These are phyloP conservation scores for Bruguiera parviflora DNA, from an alignment of 345 rosid genomes.

Conservation along the genomic window DNA sequence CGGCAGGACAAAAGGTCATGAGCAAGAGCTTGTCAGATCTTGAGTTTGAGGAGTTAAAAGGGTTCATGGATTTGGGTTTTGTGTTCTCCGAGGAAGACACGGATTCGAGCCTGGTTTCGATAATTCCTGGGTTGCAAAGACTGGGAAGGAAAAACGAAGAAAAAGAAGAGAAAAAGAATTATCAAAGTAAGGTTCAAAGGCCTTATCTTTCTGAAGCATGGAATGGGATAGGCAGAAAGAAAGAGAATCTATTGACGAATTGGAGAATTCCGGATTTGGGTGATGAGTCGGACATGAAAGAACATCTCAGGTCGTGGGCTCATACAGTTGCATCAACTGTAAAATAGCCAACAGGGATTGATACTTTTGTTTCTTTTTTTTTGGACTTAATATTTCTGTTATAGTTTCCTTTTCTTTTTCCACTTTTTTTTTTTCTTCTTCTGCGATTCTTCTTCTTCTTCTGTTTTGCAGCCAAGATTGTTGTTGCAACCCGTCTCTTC, in stretches of 20 bases:
- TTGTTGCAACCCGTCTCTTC: neutral
- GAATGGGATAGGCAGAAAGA: conserved; percentile 41
- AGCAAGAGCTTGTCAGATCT: conserved; percentile 66
- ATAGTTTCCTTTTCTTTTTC: neutral
- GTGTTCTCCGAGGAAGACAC: conserved; percentile 77
- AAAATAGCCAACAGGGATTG: conserved; percentile 25
- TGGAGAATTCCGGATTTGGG: conserved; percentile 52
- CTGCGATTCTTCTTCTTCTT: neutral
- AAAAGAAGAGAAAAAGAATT: conserved; percentile 25
- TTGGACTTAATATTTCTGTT: neutral
- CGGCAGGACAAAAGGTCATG: conserved; percentile 10
- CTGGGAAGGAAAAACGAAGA: conserved; percentile 39
- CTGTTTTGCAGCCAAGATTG: neutral
- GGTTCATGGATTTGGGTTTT: conserved; percentile 88
- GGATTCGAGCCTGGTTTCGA: conserved; percentile 60
- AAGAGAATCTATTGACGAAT: conserved; percentile 45
- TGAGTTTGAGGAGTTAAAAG: conserved; percentile 79
- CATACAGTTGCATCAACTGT: conserved; percentile 68
- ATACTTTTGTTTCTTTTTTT: neutral
- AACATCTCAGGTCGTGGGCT: conserved; percentile 67
- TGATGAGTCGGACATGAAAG: conserved; percentile 57
- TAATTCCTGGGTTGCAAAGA: conserved; percentile 71
- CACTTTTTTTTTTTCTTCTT: neutral
- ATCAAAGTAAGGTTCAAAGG: conserved; percentile 22
- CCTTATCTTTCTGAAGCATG: conserved; percentile 89